phyloP scores from a whole-genome alignment of 1,139 yeast species.

The Taphrina communis region DNA sequence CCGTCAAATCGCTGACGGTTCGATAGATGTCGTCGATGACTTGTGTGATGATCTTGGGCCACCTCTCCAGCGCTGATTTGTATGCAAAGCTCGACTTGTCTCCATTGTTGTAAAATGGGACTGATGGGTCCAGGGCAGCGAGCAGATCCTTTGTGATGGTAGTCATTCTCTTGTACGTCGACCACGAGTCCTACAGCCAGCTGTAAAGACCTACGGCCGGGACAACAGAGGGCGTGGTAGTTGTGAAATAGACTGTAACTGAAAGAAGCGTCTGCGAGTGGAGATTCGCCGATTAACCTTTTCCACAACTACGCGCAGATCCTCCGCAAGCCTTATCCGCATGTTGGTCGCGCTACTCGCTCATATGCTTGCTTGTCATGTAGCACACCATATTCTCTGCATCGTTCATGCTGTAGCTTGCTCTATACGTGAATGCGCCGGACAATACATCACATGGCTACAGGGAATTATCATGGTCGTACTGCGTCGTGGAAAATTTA shows the following conservation, averaged over 20 bases:
- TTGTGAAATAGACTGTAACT: no score
- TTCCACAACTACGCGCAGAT: background rate
- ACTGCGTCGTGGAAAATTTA: no score
- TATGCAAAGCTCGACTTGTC: conserved; percentile 81
- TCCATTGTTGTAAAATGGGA: conserved; percentile 57
- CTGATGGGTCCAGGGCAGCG: conserved; percentile 16
- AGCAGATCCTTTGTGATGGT: conserved; percentile 20
- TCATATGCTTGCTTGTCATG: no score
- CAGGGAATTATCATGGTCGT: no score
- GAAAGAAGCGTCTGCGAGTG: background rate
- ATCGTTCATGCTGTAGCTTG: no score
- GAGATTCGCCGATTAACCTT: conserved; percentile 1
- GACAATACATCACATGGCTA: no score
- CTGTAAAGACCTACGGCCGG: no score
- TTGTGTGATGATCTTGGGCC: conserved; percentile 78
- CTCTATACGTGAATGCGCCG: no score
- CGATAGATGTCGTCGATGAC: conserved; percentile 65
- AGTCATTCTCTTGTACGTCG: background rate
- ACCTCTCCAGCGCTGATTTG: conserved; percentile 76
- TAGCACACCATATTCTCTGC: no score
- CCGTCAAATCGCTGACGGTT: conserved; percentile 47
- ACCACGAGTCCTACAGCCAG: background rate
- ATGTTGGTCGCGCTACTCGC: background rate
- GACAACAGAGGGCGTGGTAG: no score
- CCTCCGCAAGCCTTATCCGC: background rate